Evolutionary conservation across 148 eudicot species (phyloP), one percentile per base, ranked within the genome.

Genomic region (Heliamphora exappendiculata): DNA sequence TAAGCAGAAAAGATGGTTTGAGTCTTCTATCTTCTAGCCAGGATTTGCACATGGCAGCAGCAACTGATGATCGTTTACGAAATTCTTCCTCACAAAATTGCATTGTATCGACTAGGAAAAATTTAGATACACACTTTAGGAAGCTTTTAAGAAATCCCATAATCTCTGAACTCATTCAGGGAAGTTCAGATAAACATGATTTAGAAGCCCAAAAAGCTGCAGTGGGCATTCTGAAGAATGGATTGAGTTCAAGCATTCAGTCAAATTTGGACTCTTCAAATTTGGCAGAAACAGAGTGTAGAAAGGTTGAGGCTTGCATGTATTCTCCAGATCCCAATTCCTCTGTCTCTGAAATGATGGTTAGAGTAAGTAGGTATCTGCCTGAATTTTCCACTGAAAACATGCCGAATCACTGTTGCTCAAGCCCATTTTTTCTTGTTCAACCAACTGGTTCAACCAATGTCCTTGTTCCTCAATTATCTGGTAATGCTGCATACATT

Each of bases 361-460:
- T 93, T 75, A 87, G 85, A 78, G 73, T 93, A 36, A 84, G 97
- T 78, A 88, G 89, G 82, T 78, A 58, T 78, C 79, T 78, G 75
- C 78, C 89, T 68, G 90, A 85, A 67, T 68, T 53, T 60, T 54
- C 73, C 14, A 13, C 62, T 31, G 89, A 91, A 73, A 83, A 78
- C 58, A 74, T 64, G 53, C 84, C 82, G 58, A 80, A 84, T 69
- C 75, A 72, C 63, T 86, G 86, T 34, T 96, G 99, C 98, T 96
- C 99, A 39, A 86, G 79, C 78, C 88, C 97, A n/a, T 96, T 96
- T 88, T 86, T 86, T 39, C 91, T 96, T 71, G 90, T 91, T 67
- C 96, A 93, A 63, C 94, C 97, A 72, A 87, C 98, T 82, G 98
- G 94, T 76, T 88, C 99, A 70, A 86, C 90, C 66, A 86, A 87